Evolutionary conservation across 495 filamentous ascomycete genomes (phyloP), one percentile per base, ranked within the genome.

Genomic region (Hypoxylon rickii): DNA sequence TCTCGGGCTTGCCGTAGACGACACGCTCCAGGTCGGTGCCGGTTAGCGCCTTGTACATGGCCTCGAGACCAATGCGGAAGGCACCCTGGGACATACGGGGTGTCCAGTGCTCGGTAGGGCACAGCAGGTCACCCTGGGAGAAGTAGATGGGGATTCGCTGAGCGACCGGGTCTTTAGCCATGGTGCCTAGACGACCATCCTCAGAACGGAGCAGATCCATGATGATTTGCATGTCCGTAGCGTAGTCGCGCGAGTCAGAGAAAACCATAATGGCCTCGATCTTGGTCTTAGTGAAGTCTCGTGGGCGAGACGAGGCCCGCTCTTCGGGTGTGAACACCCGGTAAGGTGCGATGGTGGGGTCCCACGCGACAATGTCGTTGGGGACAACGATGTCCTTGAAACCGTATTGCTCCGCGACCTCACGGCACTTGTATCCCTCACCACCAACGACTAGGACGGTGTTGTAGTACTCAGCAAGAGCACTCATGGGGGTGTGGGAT

Each of bases 241-340:
- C 86, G 74, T 91, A 92, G 74, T 94, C 89, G 53, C 88, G 83
- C 13, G 86, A 88, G 74, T 92, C 89, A 50, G 85, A 87, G 73
- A 92, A 92, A 58, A 91, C 86, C 57, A 92, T 77, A 70, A 92
- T 88, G 53, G 88, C 88, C 20, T 92, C 86, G 66, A 92, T 91
- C 70, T 91, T 88, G 67, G 76, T 70, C 75, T 83, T 78, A 45
- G 65, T 71, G 71, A 88, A 88, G 69, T 88, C 84, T 7, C 82
- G 77, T 8, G 84, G 84, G 7, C 77, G 74, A 2, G 83, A 82
- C 7, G 79, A 79, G 6, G 76, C 79, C 11, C 80, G 77, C 65
- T 81, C 77, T 64, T 84, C 82, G 12, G 77, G 74, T 10, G 82
- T 83, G 64, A 83, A 84, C 40, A 83, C 82, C 19, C 80, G 76